phyloP scores from a whole-genome alignment of 805 yeast species.

The Starmerella sirachaensis region DNA sequence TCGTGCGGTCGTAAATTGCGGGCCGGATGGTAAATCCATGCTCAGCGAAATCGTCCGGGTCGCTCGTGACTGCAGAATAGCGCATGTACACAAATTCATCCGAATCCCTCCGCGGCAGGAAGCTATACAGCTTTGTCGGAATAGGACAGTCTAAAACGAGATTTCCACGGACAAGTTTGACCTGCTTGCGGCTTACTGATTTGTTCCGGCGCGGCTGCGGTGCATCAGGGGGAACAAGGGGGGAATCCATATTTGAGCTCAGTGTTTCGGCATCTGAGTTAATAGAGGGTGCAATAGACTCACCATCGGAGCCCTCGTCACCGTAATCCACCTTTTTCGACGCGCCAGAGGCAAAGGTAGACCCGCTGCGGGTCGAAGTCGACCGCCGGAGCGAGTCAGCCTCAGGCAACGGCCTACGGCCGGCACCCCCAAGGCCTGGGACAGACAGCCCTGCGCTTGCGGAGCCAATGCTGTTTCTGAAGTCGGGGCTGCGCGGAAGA shows the following conservation, averaged over 20 bases:
- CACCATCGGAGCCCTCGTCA: conserved; percentile 7
- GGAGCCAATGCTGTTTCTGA: background rate
- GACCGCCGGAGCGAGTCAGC: conserved; percentile 12
- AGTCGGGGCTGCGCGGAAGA: conserved; percentile 10
- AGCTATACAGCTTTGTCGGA: conserved; percentile 75
- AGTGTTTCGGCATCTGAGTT: conserved; percentile 7
- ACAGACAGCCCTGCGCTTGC: background rate
- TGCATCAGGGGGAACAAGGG: conserved; percentile 18
- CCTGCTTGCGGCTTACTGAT: conserved; percentile 58
- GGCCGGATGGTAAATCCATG: conserved; percentile 81
- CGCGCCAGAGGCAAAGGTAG: conserved; percentile 10
- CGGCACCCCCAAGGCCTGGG: background rate
- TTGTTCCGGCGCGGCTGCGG: conserved; percentile 51
- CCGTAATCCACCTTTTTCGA: conserved; percentile 1
- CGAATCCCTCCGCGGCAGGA: conserved; percentile 73
- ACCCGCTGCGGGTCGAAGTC: conserved; percentile 12
- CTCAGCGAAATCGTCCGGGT: conserved; percentile 70
- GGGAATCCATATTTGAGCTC: conserved; percentile 5
- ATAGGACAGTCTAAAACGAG: conserved; percentile 87
- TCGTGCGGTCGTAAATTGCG: conserved; percentile 64
- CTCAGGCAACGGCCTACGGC: conserved; percentile 11
- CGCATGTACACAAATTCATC: conserved; percentile 95
- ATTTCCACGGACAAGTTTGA: conserved; percentile 65
- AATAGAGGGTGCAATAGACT: conserved; percentile 8
- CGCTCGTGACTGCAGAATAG: conserved; percentile 91